Conservation (phyloP, 345 rosid species). For the Cardiospermum halicacabum region DNA sequence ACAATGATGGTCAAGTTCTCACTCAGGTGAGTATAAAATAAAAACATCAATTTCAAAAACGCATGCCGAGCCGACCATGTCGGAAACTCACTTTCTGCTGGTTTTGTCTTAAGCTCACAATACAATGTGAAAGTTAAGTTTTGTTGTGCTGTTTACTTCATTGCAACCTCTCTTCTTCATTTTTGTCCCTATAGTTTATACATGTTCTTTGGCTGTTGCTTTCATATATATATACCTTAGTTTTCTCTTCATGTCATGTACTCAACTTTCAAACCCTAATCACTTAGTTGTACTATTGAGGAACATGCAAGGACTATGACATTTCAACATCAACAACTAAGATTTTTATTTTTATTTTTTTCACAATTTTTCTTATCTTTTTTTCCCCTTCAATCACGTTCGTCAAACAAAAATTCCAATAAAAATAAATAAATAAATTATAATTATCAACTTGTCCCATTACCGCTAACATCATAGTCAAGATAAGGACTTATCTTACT, state of each 20-base stretch:
- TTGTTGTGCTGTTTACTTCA: too few species aligned
- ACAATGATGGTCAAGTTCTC: not conserved
- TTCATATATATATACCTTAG: too few species aligned
- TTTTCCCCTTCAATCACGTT: conserved; percentile 11
- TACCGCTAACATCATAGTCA: not conserved
- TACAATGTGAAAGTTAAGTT: not conserved
- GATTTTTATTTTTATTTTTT: not conserved
- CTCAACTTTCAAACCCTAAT: not conserved
- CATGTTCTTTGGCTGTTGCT: too few species aligned
- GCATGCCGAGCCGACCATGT: conserved; percentile 28
- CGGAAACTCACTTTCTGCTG: conserved; percentile 6
- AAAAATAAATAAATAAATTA: not conserved
- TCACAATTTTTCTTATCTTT: too few species aligned
- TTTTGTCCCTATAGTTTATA: too few species aligned
- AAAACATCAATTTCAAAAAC: conserved; percentile 10
- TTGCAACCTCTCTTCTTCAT: not conserved
- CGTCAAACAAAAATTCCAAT: not conserved
- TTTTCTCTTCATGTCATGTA: not conserved
- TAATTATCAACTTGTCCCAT: not conserved
- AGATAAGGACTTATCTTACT: not conserved
- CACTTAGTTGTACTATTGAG: not conserved
- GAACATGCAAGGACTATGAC: not conserved
- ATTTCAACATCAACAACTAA: not conserved
- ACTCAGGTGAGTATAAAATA: too few species aligned
- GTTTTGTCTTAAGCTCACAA: conserved; percentile 9